A percentile compares a stretch with the other conserved stretches of the same genome.
Conservation (phyloP, 2,329 filamentous ascomycete species). For the Colletotrichum cereale region DNA sequence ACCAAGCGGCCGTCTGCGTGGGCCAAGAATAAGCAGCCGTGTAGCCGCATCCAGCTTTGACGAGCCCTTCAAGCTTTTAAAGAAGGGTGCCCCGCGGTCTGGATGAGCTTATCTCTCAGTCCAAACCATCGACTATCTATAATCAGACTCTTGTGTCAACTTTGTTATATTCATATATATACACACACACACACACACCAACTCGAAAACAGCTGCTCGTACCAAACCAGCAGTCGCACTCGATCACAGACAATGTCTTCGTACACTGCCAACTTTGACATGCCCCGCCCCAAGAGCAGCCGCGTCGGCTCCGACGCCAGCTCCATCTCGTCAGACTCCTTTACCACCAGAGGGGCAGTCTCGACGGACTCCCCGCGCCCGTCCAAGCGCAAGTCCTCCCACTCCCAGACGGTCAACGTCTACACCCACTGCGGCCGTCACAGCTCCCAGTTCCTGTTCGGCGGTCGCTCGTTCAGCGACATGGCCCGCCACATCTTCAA, state of each 20-base stretch:
- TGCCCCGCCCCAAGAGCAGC: constrained; percentile 36
- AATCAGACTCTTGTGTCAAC: constrained; percentile 17
- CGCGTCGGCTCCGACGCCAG: constrained; percentile 35
- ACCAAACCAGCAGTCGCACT: neutral
- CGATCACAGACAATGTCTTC: constrained; percentile 21
- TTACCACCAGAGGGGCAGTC: constrained; percentile 42
- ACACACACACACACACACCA: neutral
- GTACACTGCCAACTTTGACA: constrained; percentile 24
- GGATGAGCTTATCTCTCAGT: neutral
- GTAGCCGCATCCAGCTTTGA: constrained; percentile 24
- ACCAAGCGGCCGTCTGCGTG: constrained; percentile 29
- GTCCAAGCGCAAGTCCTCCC: constrained; percentile 49
- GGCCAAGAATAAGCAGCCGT: constrained; percentile 35
- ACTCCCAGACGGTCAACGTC: constrained; percentile 59
- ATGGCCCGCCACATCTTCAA: constrained; percentile 57
- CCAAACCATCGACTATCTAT: constrained; percentile 2
- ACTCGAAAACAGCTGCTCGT: neutral
- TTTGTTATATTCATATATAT: neutral
- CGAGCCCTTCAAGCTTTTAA: constrained; percentile 34
- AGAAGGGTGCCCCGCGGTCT: constrained; percentile 19
- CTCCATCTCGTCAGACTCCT: constrained; percentile 26
- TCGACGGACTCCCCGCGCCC: constrained; percentile 39
- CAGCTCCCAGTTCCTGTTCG: constrained; percentile 65
- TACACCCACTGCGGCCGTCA: constrained; percentile 69
- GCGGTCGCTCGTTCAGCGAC: constrained; percentile 60